These are phyloP conservation scores for Xylariales sp. DNA, from an alignment of 2,329 filamentous ascomycete genomes.

Conservation along the genomic window DNA sequence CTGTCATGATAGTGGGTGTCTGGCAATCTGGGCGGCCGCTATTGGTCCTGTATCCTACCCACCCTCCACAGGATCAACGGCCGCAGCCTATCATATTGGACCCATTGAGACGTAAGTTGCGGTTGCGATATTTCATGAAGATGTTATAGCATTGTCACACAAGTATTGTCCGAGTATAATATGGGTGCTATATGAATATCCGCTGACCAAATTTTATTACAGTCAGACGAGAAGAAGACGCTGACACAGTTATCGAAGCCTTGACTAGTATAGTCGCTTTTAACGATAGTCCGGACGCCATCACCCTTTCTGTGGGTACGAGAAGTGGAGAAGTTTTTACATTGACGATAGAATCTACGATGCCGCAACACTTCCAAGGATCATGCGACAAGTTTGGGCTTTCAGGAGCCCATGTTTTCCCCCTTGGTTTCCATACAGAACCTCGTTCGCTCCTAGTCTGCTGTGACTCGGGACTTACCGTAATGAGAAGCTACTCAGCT, in stretches of 20 bases:
- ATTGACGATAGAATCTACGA: constrained; percentile 18
- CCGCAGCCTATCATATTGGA: constrained; percentile 9
- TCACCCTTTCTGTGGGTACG: constrained; percentile 41
- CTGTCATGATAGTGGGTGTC: constrained; percentile 20
- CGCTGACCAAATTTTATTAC: not conserved
- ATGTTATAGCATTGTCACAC: no score
- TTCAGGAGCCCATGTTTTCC: constrained; percentile 22
- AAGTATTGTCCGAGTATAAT: no score
- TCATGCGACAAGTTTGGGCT: constrained; percentile 20
- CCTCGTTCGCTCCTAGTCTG: constrained; percentile 39
- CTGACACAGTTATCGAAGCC: constrained; percentile 29
- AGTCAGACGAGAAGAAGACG: not conserved
- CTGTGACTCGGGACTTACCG: constrained; percentile 22
- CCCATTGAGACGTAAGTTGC: constrained; percentile 13
- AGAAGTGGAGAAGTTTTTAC: constrained; percentile 48
- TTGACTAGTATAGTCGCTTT: constrained; percentile 41
- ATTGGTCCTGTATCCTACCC: constrained; percentile 18
- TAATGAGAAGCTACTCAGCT: constrained; percentile 17
- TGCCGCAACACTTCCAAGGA: constrained; percentile 14
- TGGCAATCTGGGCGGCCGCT: constrained; percentile 14
- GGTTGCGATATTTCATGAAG: no score
- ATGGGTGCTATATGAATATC: no score
- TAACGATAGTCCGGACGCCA: constrained; percentile 19
- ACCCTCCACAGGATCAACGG: not conserved
- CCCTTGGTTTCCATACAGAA: constrained; percentile 32